phyloP scores from a whole-genome alignment of 768 basidiomycete species.

The Clathrus columnatus region DNA sequence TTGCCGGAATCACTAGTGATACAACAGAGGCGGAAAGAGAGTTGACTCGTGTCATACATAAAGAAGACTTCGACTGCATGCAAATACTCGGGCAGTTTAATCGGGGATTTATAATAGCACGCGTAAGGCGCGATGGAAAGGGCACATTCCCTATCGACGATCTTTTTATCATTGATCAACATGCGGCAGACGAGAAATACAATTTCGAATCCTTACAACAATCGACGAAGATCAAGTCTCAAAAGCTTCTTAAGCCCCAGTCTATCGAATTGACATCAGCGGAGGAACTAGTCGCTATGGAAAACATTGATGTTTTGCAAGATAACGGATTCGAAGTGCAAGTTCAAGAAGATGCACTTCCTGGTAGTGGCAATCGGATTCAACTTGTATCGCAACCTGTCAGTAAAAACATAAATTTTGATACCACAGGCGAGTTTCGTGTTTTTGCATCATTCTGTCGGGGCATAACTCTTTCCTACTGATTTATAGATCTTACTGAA shows the following conservation, averaged over 20 bases:
- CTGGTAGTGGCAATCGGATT: slow-evolving; percentile 36
- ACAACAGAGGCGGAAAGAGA: slow-evolving; percentile 50
- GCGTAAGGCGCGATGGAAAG: slow-evolving; percentile 31
- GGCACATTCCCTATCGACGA: slow-evolving; percentile 59
- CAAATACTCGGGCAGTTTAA: slow-evolving; percentile 91
- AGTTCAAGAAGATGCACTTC: slow-evolving; percentile 38
- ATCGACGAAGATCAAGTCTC: slow-evolving; percentile 84
- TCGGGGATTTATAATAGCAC: slow-evolving; percentile 83
- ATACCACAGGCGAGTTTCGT: slow-evolving; percentile 59
- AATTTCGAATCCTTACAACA: slow-evolving; percentile 93
- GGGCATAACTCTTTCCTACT: not conserved
- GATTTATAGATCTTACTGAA: slow-evolving; percentile 78
- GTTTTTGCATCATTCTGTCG: not conserved
- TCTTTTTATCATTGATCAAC: slow-evolving; percentile 94
- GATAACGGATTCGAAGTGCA: slow-evolving; percentile 87
- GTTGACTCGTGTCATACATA: slow-evolving; percentile 77
- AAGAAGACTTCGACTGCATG: slow-evolving; percentile 81
- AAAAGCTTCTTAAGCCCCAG: slow-evolving; percentile 68
- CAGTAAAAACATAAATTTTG: slow-evolving; percentile 86
- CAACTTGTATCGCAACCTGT: slow-evolving; percentile 76
- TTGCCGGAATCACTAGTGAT: slow-evolving; percentile 33
- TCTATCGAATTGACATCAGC: slow-evolving; percentile 77
- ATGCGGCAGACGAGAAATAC: slow-evolving; percentile 97
- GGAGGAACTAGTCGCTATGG: slow-evolving; percentile 80
- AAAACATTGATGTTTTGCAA: slow-evolving; percentile 75